Percentiles rank a stretch among this genome's conserved stretches.
These are phyloP conservation scores for Phytophthora tubulina DNA, from an alignment of 352 stramenopile genomes.

Conservation along the genomic window DNA sequence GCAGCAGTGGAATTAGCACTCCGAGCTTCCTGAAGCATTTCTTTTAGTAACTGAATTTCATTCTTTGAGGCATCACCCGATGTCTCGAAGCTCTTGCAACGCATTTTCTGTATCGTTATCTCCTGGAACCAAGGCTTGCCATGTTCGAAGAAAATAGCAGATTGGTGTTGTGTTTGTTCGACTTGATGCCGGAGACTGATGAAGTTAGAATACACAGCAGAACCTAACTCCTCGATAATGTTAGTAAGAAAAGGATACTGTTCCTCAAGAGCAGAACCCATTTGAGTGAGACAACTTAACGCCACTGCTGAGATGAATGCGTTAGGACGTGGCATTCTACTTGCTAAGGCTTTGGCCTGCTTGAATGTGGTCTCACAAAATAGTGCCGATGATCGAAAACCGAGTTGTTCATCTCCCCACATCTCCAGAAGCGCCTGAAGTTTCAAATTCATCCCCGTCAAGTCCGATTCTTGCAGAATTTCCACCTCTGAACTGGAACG, in stretches of 20 bases:
- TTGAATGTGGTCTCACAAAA: constrained; percentile 73
- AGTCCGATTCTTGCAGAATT: constrained; percentile 28
- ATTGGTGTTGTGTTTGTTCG: constrained; percentile 30
- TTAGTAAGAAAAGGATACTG: constrained; percentile 63
- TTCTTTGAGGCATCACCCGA: constrained; percentile 37
- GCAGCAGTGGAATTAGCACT: constrained; percentile 29
- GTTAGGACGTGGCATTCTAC: constrained; percentile 59
- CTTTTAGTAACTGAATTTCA: constrained; percentile 49
- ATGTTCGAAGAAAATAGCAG: constrained; percentile 60
- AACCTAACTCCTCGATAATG: constrained; percentile 50
- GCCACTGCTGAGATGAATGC: constrained; percentile 62
- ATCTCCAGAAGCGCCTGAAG: constrained; percentile 60
- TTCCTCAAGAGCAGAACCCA: constrained; percentile 48
- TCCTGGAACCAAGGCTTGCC: constrained; percentile 62
- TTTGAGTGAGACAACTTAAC: constrained; percentile 61
- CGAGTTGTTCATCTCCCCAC: constrained; percentile 56
- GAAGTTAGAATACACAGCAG: constrained; percentile 58
- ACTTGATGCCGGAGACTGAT: constrained; percentile 31
- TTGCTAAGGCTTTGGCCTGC: constrained; percentile 63
- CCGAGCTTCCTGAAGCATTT: constrained; percentile 52
- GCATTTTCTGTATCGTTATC: constrained; percentile 38
- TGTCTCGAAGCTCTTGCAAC: constrained; percentile 30
- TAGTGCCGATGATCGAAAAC: constrained; percentile 66
- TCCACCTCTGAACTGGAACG: constrained; percentile 9
- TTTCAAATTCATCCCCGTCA: constrained; percentile 46